Percentiles rank a stretch among this genome's conserved stretches.
phyloP scores from a whole-genome alignment of 1,284 basidiomycete species.

The Moniliella sp. region DNA sequence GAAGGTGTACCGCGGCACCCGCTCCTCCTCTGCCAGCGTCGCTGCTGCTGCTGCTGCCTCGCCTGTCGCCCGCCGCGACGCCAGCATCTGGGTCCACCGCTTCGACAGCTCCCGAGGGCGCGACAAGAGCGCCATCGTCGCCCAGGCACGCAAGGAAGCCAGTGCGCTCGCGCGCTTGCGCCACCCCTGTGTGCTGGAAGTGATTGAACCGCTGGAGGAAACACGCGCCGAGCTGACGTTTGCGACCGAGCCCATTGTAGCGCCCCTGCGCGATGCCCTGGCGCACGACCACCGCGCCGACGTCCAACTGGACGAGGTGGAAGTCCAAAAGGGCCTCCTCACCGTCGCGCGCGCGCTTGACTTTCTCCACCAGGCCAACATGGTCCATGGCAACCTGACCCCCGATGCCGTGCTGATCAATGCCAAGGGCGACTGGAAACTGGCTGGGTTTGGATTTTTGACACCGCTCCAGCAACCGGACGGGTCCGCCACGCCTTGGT shows the following conservation, averaged over 20 bases:
- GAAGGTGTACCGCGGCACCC: slow-evolving; percentile 21
- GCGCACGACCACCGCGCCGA: slow-evolving; percentile 7
- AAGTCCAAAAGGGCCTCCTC: slow-evolving; percentile 89
- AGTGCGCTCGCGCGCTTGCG: slow-evolving; percentile 56
- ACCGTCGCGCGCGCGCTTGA: slow-evolving; percentile 78
- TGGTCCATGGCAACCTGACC: slow-evolving; percentile 75
- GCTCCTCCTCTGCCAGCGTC: slow-evolving; percentile 7
- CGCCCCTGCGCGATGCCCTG: slow-evolving; percentile 9
- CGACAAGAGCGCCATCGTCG: slow-evolving; percentile 9
- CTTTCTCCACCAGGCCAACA: slow-evolving; percentile 70
- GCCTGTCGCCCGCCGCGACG: slow-evolving; percentile 1
- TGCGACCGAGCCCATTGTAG: slow-evolving; percentile 53
- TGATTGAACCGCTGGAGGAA: slow-evolving; percentile 94
- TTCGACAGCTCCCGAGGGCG: slow-evolving; percentile 10
- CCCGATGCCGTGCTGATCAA: slow-evolving; percentile 38
- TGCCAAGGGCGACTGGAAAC: slow-evolving; percentile 83
- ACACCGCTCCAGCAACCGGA: slow-evolving; percentile 53
- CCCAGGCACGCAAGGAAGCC: slow-evolving; percentile 27
- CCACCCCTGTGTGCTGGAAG: slow-evolving; percentile 88
- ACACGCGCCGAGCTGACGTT: slow-evolving; percentile 62
- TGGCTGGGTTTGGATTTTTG: slow-evolving; percentile 63
- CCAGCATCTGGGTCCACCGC: slow-evolving; percentile 18
- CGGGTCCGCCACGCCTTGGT: slow-evolving; percentile 57
- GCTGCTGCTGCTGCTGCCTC: neutral
- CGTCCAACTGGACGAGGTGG: slow-evolving; percentile 28